These are phyloP conservation scores for Cucurbita maxima DNA, from an alignment of 306 rosid genomes.

Conservation along the genomic window DNA sequence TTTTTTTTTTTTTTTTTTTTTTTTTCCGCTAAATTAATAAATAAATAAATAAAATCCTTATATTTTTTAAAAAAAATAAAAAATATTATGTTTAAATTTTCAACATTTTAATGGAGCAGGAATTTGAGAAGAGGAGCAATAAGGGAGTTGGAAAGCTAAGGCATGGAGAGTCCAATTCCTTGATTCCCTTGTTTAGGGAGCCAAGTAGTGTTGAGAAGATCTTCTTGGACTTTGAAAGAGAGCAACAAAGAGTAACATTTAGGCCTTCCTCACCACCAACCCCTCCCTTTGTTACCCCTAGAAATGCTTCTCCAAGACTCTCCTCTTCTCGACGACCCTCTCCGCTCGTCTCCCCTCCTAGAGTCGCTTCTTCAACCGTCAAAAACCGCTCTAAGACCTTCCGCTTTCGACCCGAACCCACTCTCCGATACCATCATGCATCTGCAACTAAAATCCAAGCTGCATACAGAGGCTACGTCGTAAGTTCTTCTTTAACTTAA, in stretches of 20 bases:
- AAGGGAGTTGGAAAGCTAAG: constrained; percentile 54
- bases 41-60: too few species aligned
- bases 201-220: constrained; percentile 97
- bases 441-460: constrained; percentile 88
- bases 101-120: constrained; percentile 39
- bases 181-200: constrained; percentile 82
- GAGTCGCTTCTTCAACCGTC: background rate
- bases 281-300: constrained; percentile 37
- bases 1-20: too few species aligned
- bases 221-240: constrained; percentile 85
- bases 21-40: too few species aligned
- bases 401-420: constrained; percentile 63
- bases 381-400: constrained; percentile 31
- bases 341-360: constrained; percentile 27
- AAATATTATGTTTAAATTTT: too few species aligned
- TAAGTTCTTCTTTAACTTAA: constrained; percentile 17
- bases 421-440: constrained; percentile 58
- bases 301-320: constrained; percentile 10
- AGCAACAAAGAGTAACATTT: constrained; percentile 45
- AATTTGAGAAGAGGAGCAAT: constrained; percentile 52
- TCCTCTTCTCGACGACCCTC: constrained; percentile 12
- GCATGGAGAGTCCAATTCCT: constrained; percentile 72
- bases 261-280: constrained; percentile 57
- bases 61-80: too few species aligned
- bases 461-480: constrained; percentile 74